Evolutionary conservation across 805 yeast genomes (phyloP).

Genomic region (Dipodascopsis uninucleata): DNA sequence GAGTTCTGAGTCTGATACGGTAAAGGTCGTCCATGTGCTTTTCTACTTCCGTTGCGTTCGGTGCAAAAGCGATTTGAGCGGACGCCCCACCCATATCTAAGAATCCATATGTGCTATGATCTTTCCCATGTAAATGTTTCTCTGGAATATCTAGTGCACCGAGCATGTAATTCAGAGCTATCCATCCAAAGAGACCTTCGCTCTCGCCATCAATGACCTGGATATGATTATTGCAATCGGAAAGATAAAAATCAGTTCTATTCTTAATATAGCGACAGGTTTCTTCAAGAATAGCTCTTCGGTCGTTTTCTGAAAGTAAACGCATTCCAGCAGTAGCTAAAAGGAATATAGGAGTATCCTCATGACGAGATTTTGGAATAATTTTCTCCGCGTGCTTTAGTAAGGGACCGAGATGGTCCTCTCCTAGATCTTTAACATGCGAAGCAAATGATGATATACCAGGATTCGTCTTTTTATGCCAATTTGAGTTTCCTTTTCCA

Average conservation of each 20-base stretch:
- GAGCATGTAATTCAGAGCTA: constrained; percentile 80
- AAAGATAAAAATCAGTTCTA: constrained; percentile 54
- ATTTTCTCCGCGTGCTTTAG: constrained; percentile 64
- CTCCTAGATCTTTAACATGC: constrained; percentile 56
- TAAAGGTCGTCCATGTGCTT: constrained; percentile 73
- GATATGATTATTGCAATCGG: constrained; percentile 64
- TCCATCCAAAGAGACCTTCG: constrained; percentile 96
- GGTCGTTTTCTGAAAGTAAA: constrained; percentile 54
- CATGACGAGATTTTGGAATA: constrained; percentile 59
- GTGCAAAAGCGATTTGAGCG: constrained; percentile 91
- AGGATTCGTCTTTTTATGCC: constrained; percentile 74
- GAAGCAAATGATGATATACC: constrained; percentile 73
- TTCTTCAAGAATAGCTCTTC: constrained; percentile 50
- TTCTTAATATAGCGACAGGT: constrained; percentile 57
- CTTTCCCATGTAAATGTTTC: constrained; percentile 30
- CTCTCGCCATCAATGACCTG: constrained; percentile 89
- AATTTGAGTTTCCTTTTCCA: constrained; percentile 48
- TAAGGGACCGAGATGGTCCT: constrained; percentile 61
- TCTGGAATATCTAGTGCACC: constrained; percentile 51
- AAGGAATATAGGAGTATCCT: constrained; percentile 79
- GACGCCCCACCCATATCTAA: constrained; percentile 99
- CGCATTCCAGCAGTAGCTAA: constrained; percentile 98
- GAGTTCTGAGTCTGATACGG: constrained; percentile 57
- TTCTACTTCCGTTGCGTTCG: constrained; percentile 55
- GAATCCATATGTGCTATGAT: constrained; percentile 73